These are phyloP conservation scores for Avena insularis DNA, from an alignment of 176 grass and related monocot species.

Conservation along the genomic window DNA sequence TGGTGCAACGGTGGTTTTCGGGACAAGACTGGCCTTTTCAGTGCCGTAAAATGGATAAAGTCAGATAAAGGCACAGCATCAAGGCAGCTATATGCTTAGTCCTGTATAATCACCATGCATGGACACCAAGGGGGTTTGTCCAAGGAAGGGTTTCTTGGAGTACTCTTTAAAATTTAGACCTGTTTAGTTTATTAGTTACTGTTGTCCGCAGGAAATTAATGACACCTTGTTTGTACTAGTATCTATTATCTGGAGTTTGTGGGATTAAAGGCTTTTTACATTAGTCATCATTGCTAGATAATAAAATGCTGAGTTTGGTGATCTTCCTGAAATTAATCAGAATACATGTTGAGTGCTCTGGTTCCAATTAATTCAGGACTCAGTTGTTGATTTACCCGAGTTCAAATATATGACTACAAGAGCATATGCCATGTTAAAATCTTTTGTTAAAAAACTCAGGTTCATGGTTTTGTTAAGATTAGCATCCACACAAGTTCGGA, in stretches of 20 bases:
- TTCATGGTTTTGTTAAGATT: not conserved
- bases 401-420: not conserved
- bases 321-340: not conserved
- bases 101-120: not conserved
- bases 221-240: conserved; percentile 28
- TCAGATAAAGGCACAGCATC: conserved; percentile 1
- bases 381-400: not conserved
- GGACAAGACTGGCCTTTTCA: not conserved
- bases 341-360: conserved; percentile 24
- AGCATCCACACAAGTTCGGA: not conserved
- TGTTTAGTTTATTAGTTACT: not conserved
- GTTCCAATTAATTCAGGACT: not conserved
- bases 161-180: not conserved
- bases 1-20: not conserved
- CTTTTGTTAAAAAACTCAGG: not conserved
- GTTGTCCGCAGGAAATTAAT: conserved; percentile 14
- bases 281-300: not conserved
- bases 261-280: not conserved
- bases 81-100: not conserved
- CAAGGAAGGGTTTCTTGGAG: not conserved
- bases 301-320: not conserved
- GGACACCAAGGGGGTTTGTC: conserved; percentile 6
- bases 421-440: not conserved
- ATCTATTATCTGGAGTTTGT: conserved; percentile 32
- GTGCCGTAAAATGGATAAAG: not conserved